Percentiles rank a stretch among this genome's conserved stretches.
These are phyloP conservation scores for Escovopsis weberi DNA, from an alignment of 2,329 filamentous ascomycete species.

Conservation along the genomic window DNA sequence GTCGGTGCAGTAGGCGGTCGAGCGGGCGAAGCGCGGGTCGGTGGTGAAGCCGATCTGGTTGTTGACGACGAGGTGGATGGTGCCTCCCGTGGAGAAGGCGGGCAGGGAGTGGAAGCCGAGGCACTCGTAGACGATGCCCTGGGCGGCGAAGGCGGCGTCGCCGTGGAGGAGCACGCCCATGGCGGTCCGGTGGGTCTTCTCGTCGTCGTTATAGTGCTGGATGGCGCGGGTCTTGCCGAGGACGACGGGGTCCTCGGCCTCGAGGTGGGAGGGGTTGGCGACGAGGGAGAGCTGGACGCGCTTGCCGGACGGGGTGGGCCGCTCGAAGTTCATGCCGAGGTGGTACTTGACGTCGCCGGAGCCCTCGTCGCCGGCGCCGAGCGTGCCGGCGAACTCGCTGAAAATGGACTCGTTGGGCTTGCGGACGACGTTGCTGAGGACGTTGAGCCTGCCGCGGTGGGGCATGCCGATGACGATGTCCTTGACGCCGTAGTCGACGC, in stretches of 20 bases:
- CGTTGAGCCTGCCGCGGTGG: conserved; percentile 94
- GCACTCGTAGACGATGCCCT: conserved; percentile 97
- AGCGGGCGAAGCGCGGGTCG: conserved; percentile 91
- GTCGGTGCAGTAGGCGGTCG: conserved; percentile 96
- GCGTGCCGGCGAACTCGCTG: conserved; percentile 85
- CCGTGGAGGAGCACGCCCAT: conserved; percentile 96
- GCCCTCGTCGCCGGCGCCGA: conserved; percentile 82
- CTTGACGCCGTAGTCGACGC: conserved; percentile 96
- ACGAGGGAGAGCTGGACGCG: conserved; percentile 98
- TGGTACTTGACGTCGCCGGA: conserved; percentile 99
- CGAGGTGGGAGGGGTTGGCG: conserved; percentile 94
- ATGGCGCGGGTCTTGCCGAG: conserved; percentile 95
- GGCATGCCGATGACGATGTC: conserved; percentile 99
- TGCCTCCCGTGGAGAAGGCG: conserved; percentile 92
- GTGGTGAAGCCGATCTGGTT: conserved; percentile 99
- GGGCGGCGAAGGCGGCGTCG: conserved; percentile 90
- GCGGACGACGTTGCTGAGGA: conserved; percentile 94
- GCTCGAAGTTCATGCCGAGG: conserved; percentile 99
- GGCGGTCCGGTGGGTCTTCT: conserved; percentile 72
- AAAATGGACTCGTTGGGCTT: conserved; percentile 99
- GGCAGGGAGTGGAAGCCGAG: conserved; percentile 94
- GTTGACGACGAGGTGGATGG: conserved; percentile 94
- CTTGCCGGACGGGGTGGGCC: conserved; percentile 93
- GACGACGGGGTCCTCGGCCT: conserved; percentile 95
- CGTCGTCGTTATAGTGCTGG: conserved; percentile 97